A percentile compares a stretch with the other conserved stretches of the same genome.
Evolutionary conservation across 2,329 filamentous ascomycete genomes (phyloP).

Genomic region (Corniculantispora saksenae): DNA sequence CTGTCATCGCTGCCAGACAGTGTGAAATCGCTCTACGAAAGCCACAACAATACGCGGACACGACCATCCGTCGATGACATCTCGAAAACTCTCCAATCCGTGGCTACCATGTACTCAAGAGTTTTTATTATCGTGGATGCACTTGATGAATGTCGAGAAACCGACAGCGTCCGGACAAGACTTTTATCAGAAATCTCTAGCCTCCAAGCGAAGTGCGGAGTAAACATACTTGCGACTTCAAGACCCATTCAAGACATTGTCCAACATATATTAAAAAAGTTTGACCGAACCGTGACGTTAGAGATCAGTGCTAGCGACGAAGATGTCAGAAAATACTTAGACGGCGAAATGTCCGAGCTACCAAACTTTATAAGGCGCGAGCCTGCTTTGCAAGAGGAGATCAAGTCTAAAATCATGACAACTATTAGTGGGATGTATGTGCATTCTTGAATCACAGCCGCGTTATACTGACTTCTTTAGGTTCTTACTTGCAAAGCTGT

Average conservation of each 20-base stretch:
- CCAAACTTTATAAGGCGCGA: not conserved
- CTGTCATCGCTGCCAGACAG: constrained; percentile 26
- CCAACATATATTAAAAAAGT: constrained; percentile 26
- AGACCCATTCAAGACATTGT: constrained; percentile 21
- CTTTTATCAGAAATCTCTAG: not conserved
- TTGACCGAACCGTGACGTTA: not conserved
- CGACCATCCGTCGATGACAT: not conserved
- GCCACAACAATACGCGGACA: not conserved
- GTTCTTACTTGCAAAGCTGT: constrained; percentile 19
- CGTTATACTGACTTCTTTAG: not conserved
- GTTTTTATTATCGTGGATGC: constrained; percentile 28
- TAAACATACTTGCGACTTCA: too few relatives aligned
- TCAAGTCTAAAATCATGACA: constrained; percentile 13
- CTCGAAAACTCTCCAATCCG: constrained; percentile 13
- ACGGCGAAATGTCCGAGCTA: not conserved
- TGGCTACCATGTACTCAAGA: not conserved
- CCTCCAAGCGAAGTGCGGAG: too few relatives aligned
- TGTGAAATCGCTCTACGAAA: constrained; percentile 29
- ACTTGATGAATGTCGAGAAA: constrained; percentile 27
- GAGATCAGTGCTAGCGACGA: constrained; percentile 23
- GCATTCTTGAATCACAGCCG: too few relatives aligned
- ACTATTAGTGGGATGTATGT: constrained; percentile 16
- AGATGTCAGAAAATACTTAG: constrained; percentile 23
- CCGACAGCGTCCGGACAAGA: constrained; percentile 11
- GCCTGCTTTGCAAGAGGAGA: constrained; percentile 12